Evolutionary conservation across 2,329 filamentous ascomycete species (phyloP), one percentile per base, ranked within the genome.

Genomic region (Drechslerella coelobrocha): DNA sequence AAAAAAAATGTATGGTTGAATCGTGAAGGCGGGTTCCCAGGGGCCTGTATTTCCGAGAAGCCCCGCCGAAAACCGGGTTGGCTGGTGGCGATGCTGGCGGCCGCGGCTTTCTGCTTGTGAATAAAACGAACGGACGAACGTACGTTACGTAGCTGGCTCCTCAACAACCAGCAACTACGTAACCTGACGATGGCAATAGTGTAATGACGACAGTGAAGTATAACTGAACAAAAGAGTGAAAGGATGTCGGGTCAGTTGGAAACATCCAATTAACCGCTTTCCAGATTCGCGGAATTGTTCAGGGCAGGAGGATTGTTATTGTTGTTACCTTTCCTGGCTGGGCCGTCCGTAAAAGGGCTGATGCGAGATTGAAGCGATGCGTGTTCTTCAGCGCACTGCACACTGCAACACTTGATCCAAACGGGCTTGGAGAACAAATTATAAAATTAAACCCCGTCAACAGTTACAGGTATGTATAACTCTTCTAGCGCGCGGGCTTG

Each of bases 281-380:
- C 63, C 63, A 55, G 41, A 52, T 68, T 59, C 29, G 50, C 63
- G 55, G 56, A 61, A 39, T n/a, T 39, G 34, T 6, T 68, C 55
- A 50, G 48, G 63, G 63, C 57, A 68, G 63, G 63, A 68, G 56
- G 55, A 4, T 66, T 68, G 61, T 61, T 68, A 68, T 61, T 69
- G 61, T 59, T 62, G 26, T 61, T 69, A 57, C 65, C 65, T 62
- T 69, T 62, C 65, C 59, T 62, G 65, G 57, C 52, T 57, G 65
- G 62, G 52, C 31, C 61, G 65, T 61, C 65, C 65, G 52, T 61
- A 61, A 69, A 69, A 69, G 65, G 65, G 57, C 55, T 56, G 65
- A 62, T 57, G 65, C 65, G 57, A 62, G 59, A 69, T n/a, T 69
- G 65, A 69, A 62, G 65, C 65, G 59, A 62, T 69, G 65, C 57